These are phyloP conservation scores for Geoglossum glabrum DNA, from an alignment of 495 filamentous ascomycete species.

Conservation along the genomic window DNA sequence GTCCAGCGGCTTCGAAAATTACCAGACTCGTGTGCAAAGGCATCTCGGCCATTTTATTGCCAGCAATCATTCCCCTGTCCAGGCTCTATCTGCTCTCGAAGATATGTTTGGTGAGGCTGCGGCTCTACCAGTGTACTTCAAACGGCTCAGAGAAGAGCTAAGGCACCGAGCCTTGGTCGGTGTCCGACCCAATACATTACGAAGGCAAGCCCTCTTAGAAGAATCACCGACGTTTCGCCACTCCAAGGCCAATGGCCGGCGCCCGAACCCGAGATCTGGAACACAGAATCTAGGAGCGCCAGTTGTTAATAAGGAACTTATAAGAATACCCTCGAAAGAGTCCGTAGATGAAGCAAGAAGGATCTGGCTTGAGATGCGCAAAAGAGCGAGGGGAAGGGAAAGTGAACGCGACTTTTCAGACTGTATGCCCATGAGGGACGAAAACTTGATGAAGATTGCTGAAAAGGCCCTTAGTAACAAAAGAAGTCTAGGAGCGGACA, in stretches of 20 bases:
- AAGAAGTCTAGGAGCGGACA: conserved; percentile 22
- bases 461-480: conserved; percentile 23
- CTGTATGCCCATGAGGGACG: conserved; percentile 7
- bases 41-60: neutral
- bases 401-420: conserved; percentile 3
- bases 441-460: conserved; percentile 12
- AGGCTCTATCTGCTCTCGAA: neutral
- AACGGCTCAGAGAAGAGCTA: neutral
- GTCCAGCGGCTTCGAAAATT: neutral
- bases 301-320: neutral
- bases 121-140: neutral
- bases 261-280: neutral
- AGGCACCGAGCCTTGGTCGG: neutral
- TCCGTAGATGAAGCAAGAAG: neutral
- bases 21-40: neutral
- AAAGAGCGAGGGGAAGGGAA: conserved; percentile 8
- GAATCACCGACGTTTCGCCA: neutral
- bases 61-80: neutral
- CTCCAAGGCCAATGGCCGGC: neutral
- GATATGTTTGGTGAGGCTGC: neutral
- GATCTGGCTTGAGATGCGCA: conserved; percentile 5
- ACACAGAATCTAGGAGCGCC: neutral
- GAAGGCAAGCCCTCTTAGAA: neutral
- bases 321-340: neutral
- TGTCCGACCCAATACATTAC: neutral